These are phyloP conservation scores for Suhomyces bribrorum DNA, from an alignment of 1,139 yeast genomes.

Conservation along the genomic window DNA sequence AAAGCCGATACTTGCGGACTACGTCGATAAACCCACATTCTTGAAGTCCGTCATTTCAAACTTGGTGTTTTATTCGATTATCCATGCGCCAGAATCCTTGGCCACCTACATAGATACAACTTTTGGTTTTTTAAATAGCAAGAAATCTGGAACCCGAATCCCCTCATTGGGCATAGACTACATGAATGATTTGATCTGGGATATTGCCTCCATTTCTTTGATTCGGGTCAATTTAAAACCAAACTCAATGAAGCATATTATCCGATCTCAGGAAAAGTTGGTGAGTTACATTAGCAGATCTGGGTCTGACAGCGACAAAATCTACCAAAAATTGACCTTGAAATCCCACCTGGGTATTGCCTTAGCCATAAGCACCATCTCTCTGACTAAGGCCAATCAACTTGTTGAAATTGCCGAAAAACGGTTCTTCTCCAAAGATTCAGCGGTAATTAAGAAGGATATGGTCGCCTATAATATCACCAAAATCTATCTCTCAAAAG, in stretches of 20 bases:
- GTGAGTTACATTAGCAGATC: conserved; percentile 22
- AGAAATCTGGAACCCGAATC: conserved; percentile 10
- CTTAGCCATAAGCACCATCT: conserved; percentile 29
- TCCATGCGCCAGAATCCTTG: conserved; percentile 25
- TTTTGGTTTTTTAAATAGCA: conserved; percentile 13
- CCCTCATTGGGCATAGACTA: conserved; percentile 9
- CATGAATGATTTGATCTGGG: conserved; percentile 17
- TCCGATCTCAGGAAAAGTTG: conserved; percentile 34
- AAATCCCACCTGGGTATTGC: conserved; percentile 44
- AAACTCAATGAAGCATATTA: conserved; percentile 14
- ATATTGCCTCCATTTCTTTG: conserved; percentile 5
- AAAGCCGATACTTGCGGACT: conserved; percentile 20
- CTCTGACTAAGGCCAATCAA: conserved; percentile 27
- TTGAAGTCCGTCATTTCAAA: conserved; percentile 27
- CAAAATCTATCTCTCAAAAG: conserved; percentile 26
- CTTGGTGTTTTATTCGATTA: conserved; percentile 29
- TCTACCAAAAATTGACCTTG: conserved; percentile 24
- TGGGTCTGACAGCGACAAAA: conserved; percentile 11
- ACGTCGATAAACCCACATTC: conserved; percentile 19
- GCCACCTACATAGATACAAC: conserved; percentile 20
- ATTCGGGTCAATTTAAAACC: background rate
- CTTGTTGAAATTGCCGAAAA: conserved; percentile 33
- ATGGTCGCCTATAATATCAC: conserved; percentile 27
- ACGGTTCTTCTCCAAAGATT: conserved; percentile 20
- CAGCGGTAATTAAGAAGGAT: conserved; percentile 19